phyloP scores from a whole-genome alignment of 1,139 yeast species.

The Geotrichum siamense region DNA sequence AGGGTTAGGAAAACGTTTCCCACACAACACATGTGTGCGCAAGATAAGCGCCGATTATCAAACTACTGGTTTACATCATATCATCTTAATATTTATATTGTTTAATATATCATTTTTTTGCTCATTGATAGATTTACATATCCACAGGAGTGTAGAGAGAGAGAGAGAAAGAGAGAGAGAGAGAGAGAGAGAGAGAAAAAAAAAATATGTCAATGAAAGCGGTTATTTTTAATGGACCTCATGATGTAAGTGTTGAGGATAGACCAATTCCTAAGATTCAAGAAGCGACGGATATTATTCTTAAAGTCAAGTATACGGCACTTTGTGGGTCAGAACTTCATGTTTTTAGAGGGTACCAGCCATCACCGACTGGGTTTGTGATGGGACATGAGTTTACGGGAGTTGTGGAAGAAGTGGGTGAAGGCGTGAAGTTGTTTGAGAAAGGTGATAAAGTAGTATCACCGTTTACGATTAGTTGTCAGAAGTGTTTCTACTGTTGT shows the following conservation, averaged over 20 bases:
- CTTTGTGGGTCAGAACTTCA: slow-evolving; percentile 59
- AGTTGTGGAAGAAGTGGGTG: slow-evolving; percentile 58
- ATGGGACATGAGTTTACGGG: slow-evolving; percentile 78
- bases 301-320: slow-evolving; percentile 49
- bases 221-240: slow-evolving; percentile 49
- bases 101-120: too few relatives aligned
- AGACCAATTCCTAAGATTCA: slow-evolving; percentile 42
- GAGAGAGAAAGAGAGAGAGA: neutral
- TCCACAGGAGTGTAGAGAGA: neutral
- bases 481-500: slow-evolving; percentile 49
- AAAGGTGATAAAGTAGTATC: slow-evolving; percentile 73
- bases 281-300: slow-evolving; percentile 43
- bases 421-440: slow-evolving; percentile 48
- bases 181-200: too few relatives aligned
- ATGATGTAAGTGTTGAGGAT: slow-evolving; percentile 39
- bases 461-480: slow-evolving; percentile 51
- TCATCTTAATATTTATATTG: too few relatives aligned
- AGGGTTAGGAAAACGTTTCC: too few relatives aligned
- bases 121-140: too few relatives aligned
- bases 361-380: slow-evolving; percentile 48
- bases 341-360: slow-evolving; percentile 49
- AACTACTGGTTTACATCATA: too few relatives aligned
- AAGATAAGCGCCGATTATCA: too few relatives aligned
- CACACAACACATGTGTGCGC: too few relatives aligned
- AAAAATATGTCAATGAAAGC: slow-evolving; percentile 42